Evolutionary conservation across 257 asterid genomes (phyloP), one percentile per base, ranked within the genome.

Genomic region (Salvia rosmarinus): DNA sequence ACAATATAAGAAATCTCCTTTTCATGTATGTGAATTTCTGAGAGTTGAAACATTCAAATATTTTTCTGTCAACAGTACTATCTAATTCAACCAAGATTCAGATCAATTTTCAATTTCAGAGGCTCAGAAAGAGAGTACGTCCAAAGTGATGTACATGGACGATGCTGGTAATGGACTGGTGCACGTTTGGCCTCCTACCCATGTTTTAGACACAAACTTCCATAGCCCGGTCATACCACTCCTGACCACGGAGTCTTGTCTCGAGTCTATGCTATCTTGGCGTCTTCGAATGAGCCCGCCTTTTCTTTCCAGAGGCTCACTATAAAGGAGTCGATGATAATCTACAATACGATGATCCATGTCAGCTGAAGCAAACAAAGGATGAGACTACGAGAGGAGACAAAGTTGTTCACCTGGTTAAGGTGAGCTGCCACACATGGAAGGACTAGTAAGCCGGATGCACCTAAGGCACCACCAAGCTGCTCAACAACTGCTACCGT

Each of bases 401-500:
- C 43, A 67, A 58, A 34, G 21, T 20, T 43, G 37, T 11, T 66
- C 13, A 92, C 98, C 97, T 94, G 99, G 85, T 81, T 88, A 81
- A 94, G 69, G 76, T 94, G 99, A 54, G 97, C 98, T 0, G 98
- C 97, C 19, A 94, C 90, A 74, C 97, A 89, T 46, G 99, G 99
- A 75, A 94, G 96, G 81, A 94, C 88, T 52, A 94, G 82, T 72
- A 94, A 82, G 61, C 96, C 97, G n/a, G 99, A 82, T 84, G 77
- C 95, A 58, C 97, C 99, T 47, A 94, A 73, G 62, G 95, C 88
- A 76, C 91, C 95, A 72, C 97, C 91, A 56, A 94, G 96, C 83
- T 94, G 99, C 75, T 91, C 96, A n/a, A 91, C 96, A 14, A 94
- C 99, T n/a, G 97, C 96, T 74, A 94, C 87, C 96, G 83, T 85